Percentiles rank a stretch among this genome's conserved stretches.
Conservation (phyloP, 495 filamentous ascomycete species). For the Geopyxis carbonaria region DNA sequence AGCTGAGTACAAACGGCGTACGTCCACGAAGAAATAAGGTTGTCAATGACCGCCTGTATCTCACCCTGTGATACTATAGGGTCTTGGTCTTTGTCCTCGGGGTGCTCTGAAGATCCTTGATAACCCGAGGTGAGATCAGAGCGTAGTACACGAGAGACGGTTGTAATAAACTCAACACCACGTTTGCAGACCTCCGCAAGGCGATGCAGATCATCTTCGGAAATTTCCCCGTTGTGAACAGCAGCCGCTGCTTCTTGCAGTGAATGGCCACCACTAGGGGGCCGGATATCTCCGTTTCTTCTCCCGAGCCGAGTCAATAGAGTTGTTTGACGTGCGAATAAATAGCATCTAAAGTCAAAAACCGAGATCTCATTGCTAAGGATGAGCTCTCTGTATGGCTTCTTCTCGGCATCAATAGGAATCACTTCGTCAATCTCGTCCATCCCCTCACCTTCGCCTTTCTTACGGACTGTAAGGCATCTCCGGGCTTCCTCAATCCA, state of each 20-base stretch:
- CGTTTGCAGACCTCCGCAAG: slow-evolving; percentile 67
- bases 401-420: slow-evolving; percentile 55
- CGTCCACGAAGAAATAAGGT: slow-evolving; percentile 69
- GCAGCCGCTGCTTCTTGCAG: slow-evolving; percentile 33
- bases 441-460: slow-evolving; percentile 8
- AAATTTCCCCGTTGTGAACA: slow-evolving; percentile 12
- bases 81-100: slow-evolving; percentile 17
- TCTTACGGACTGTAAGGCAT: slow-evolving; percentile 10
- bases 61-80: slow-evolving; percentile 14
- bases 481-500: slow-evolving; percentile 24
- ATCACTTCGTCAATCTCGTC: slow-evolving; percentile 31
- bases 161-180: slow-evolving; percentile 62
- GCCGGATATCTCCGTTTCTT: slow-evolving; percentile 27
- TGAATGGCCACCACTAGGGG: no score
- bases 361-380: slow-evolving; percentile 91
- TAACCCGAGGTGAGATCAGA: slow-evolving; percentile 46
- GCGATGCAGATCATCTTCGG: slow-evolving; percentile 49
- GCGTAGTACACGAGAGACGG: slow-evolving; percentile 57
- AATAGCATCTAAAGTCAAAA: slow-evolving; percentile 88
- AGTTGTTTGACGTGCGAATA: slow-evolving; percentile 77
- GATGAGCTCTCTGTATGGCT: slow-evolving; percentile 81
- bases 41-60: slow-evolving; percentile 43
- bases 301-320: slow-evolving; percentile 72
- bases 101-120: slow-evolving; percentile 11
- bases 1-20: slow-evolving; percentile 39